Evolutionary conservation across 2,329 filamentous ascomycete species (phyloP), one percentile per base, ranked within the genome.

Genomic region (Sporothrix inflata): DNA sequence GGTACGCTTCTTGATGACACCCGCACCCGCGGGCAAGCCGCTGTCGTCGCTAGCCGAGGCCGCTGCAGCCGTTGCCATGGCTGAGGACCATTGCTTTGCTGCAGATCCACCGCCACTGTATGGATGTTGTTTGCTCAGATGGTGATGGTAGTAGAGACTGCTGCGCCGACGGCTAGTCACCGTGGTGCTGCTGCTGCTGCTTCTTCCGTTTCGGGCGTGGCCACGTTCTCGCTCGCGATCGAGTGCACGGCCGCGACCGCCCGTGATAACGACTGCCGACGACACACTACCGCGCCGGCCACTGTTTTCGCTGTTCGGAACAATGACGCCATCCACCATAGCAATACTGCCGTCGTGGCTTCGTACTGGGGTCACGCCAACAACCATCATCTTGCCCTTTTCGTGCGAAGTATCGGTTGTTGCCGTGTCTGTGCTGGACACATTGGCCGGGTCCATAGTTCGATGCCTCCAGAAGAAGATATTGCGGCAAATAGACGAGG

Each of bases 1-100:
- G 6, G 73, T 74, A 3, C 70, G 60, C 34, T 74, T 74, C 53
- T 74, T 57, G 42, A 74, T 74, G 6, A 55, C 67, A 30, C 63
- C 53, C 14, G 34, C n/a, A 5, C 61, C 60, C 1, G 47, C 27
- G 4, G 70, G 66, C 19, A 71, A 53, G 40, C 51, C 68, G 47
- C 73, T 71, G 9, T 70, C 49, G 27, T 69, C 65, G 47, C 72
- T 69, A 4, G 47, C 51, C 8, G 63, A 42, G 12, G 61, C 66
- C 4, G 42, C 49, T 16, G 11, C 45, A 3, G 38, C 40, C 11
- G 24, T 19, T 14, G 21, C 40, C n/a, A 65, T 19, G 30, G 60
- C 9, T 27, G 60, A 42, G 9, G 45, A 16, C 34, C 30, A 38
- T 11, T 24, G 14, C 11, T 30, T 65, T 27, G 38, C 60, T 8